Conservation (phyloP, 2,329 filamentous ascomycete genomes). For the Diaporthe capsici region DNA sequence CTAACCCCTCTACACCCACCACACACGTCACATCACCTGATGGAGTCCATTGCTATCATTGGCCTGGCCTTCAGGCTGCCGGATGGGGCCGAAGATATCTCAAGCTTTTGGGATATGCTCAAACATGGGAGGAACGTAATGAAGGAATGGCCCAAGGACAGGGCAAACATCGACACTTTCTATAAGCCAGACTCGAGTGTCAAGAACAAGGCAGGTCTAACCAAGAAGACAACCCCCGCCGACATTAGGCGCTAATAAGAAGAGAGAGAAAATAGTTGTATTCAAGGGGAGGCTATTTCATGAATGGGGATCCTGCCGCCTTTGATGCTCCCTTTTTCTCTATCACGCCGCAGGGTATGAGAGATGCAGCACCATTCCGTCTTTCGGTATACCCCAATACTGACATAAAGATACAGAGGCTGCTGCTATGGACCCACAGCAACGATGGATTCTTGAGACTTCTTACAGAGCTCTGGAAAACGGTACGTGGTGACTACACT, state of each 20-base stretch:
- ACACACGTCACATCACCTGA: background rate
- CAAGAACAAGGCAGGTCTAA: background rate
- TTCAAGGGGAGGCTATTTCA: slow-evolving; percentile 48
- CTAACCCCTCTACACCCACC: background rate
- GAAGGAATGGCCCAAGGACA: slow-evolving; percentile 51
- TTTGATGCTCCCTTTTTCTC: slow-evolving; percentile 59
- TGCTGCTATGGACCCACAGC: slow-evolving; percentile 35
- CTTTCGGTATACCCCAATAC: background rate
- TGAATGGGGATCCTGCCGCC: slow-evolving; percentile 49
- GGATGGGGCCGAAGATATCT: slow-evolving; percentile 50
- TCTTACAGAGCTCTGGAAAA: slow-evolving; percentile 38
- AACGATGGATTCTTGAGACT: slow-evolving; percentile 32
- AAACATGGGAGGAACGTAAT: slow-evolving; percentile 49
- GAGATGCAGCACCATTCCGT: background rate
- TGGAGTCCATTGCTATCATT: slow-evolving; percentile 49
- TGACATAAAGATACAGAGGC: slow-evolving; percentile 1
- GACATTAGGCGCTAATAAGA: background rate
- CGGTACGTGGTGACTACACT: slow-evolving; percentile 2
- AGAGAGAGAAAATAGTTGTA: background rate
- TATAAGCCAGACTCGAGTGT: background rate
- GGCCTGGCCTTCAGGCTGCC: slow-evolving; percentile 57
- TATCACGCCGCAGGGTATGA: slow-evolving; percentile 43
- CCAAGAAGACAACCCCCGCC: background rate
- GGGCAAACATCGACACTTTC: slow-evolving; percentile 40
- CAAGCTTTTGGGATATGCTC: slow-evolving; percentile 52